These are phyloP conservation scores for Verbena officinalis DNA, from an alignment of 257 asterid genomes.

Conservation along the genomic window DNA sequence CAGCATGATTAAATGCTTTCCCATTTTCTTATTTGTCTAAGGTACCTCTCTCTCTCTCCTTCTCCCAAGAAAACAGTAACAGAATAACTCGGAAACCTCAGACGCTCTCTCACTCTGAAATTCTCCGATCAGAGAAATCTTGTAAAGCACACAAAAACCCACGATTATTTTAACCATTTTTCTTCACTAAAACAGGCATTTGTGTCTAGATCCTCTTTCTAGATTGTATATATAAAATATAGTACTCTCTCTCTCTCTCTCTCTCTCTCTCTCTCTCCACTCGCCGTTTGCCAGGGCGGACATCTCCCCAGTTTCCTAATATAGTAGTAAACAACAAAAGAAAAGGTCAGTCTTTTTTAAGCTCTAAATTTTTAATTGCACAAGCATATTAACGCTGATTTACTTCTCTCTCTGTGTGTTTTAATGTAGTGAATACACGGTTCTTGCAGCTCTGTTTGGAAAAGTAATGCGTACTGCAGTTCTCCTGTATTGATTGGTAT, in stretches of 20 bases:
- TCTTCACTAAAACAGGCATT: background rate
- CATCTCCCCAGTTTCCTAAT: background rate
- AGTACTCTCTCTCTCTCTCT: background rate
- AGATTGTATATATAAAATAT: background rate
- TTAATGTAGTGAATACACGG: background rate
- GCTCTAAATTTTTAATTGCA: background rate
- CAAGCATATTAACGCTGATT: background rate
- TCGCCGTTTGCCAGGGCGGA: slow-evolving; percentile 12
- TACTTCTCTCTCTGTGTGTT: background rate
- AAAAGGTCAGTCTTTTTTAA: slow-evolving; percentile 10
- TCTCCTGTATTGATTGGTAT: background rate
- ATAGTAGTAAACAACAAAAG: background rate
- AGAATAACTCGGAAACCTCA: background rate
- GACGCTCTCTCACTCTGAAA: background rate
- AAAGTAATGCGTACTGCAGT: background rate
- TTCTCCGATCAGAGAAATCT: slow-evolving; percentile 10
- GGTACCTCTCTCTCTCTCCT: background rate
- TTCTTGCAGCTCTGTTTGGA: slow-evolving; percentile 11
- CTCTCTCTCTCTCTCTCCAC: background rate
- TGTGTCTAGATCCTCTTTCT: slow-evolving; percentile 7
- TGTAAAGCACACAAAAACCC: slow-evolving; percentile 8
- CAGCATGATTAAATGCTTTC: slow-evolving; percentile 19
- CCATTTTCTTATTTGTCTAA: background rate
- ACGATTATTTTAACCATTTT: slow-evolving; percentile 8
- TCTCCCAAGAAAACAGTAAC: background rate